Base-by-base conservation (phyloP, 2,329 filamentous ascomycete genomes). In the Diaporthe destruens region DNA sequence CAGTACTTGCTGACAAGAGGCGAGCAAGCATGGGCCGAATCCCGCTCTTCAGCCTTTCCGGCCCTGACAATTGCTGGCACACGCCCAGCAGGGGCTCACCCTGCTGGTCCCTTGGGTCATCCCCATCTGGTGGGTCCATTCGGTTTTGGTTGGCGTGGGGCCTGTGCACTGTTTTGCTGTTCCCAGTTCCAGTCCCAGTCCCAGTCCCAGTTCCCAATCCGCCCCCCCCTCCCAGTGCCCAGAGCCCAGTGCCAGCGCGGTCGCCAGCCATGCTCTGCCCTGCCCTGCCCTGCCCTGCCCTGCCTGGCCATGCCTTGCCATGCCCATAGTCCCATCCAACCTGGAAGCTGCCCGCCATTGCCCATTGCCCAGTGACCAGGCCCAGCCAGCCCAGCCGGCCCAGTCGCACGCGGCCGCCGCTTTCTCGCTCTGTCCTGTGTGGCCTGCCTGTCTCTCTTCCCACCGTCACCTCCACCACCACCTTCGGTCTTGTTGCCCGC, bases 401-500 rank as follows among this genome's bases (percentile, higher is more conserved):
- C 51, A 47, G 34, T 51, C 68, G 42, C 68, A 61, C 68, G 47
- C 53, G 74, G 71, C 72, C 70, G 76, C 70, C 74, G 74, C 29
- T 72, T 72, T 56, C 72, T 74, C 75, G 75, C 76, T 75, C 47
- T 51, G 47, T 51, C n/a, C 47, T 23, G 75, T 74, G 71, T 70
- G 69, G 76, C 25, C 72, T 74, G 59, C 57, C 23, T 32, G 59
- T 75, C 74, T 73, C 66, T 71, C 73, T 76, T 76, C 76, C 75
- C 75, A 71, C 78, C 76, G 77, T 75, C 76, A 76, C 77, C 76
- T 77, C 77, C 78, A 77, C 77, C 77, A 75, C 74, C 76, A 78
- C 78, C 77, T 77, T 76, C 74, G 79, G 75, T 66, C 32, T 66
- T 53, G 61, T 66, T 11, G 47, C 61, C 61, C 61, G 61, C 61